Evolutionary conservation across 2,329 filamentous ascomycete species (phyloP).

Genomic region (Cryphonectria naterciae): DNA sequence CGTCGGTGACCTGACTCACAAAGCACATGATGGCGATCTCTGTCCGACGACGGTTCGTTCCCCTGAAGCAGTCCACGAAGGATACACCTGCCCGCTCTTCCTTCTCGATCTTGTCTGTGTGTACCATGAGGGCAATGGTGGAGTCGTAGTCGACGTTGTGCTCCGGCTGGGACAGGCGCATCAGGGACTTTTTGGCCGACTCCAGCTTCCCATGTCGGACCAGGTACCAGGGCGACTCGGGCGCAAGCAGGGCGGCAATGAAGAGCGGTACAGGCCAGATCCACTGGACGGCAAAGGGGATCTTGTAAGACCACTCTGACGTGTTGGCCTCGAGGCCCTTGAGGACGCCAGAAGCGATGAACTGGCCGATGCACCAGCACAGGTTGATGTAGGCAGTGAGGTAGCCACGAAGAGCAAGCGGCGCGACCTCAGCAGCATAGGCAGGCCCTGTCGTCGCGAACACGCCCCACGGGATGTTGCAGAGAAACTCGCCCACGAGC

Average conservation of each 20-base stretch:
- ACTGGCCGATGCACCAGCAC: slow-evolving; percentile 35
- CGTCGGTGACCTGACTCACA: slow-evolving; percentile 47
- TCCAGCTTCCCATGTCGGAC: slow-evolving; percentile 27
- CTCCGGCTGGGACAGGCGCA: slow-evolving; percentile 36
- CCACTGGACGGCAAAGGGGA: slow-evolving; percentile 34
- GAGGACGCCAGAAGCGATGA: slow-evolving; percentile 34
- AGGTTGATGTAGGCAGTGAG: slow-evolving; percentile 37
- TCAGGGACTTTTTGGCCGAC: slow-evolving; percentile 27
- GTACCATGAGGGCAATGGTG: slow-evolving; percentile 47
- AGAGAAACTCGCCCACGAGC: slow-evolving; percentile 51
- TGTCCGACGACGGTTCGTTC: slow-evolving; percentile 50
- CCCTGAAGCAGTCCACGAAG: slow-evolving; percentile 53
- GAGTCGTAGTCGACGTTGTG: slow-evolving; percentile 42
- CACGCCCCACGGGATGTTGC: slow-evolving; percentile 50
- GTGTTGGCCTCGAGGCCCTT: slow-evolving; percentile 29
- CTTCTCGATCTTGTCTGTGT: slow-evolving; percentile 52
- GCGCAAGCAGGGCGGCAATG: slow-evolving; percentile 30
- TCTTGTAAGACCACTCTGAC: slow-evolving; percentile 35
- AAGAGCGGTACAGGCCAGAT: slow-evolving; percentile 31
- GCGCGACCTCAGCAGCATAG: slow-evolving; percentile 37
- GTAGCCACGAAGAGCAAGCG: slow-evolving; percentile 35
- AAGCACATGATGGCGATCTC: slow-evolving; percentile 49
- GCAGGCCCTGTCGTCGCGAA: slow-evolving; percentile 49
- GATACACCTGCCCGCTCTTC: slow-evolving; percentile 43
- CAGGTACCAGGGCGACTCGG: slow-evolving; percentile 36